Evolutionary conservation across 2,329 filamentous ascomycete species (phyloP).

Genomic region (Fusarium mangiferae): DNA sequence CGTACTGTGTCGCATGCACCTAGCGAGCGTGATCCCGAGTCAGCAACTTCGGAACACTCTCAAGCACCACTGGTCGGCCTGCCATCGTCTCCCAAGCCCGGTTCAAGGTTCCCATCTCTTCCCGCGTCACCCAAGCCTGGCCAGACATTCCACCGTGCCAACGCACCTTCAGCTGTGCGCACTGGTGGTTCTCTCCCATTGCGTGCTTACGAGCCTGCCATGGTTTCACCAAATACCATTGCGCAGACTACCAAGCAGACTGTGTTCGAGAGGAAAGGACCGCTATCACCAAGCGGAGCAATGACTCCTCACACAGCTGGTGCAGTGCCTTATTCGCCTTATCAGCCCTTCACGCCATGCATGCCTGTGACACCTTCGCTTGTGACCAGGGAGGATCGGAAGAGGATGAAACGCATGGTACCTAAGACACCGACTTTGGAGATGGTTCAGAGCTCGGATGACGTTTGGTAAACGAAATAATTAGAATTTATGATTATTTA

Average conservation of each 20-base stretch:
- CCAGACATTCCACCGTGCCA: conserved; percentile 60
- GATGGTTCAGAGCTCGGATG: conserved; percentile 70
- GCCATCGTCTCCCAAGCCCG: conserved; percentile 55
- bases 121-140: conserved; percentile 63
- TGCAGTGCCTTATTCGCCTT: conserved; percentile 78
- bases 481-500: conserved; percentile 10
- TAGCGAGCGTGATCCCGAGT: conserved; percentile 60
- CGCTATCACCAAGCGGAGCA: conserved; percentile 65
- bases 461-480: conserved; percentile 67
- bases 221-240: conserved; percentile 61
- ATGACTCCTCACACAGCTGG: conserved; percentile 71
- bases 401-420: conserved; percentile 72
- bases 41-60: conserved; percentile 63
- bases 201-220: conserved; percentile 69
- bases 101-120: conserved; percentile 50
- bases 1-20: conserved; percentile 53
- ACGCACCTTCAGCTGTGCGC: conserved; percentile 65
- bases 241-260: conserved; percentile 69
- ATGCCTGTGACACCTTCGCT: conserved; percentile 81
- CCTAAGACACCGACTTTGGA: conserved; percentile 71
- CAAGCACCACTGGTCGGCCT: conserved; percentile 63
- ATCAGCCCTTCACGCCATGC: conserved; percentile 81
- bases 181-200: conserved; percentile 68
- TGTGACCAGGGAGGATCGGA: conserved; percentile 76
- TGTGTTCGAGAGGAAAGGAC: conserved; percentile 67